These are phyloP conservation scores for Aureobasidium sp. DNA, from an alignment of 2,329 filamentous ascomycete genomes.

Conservation along the genomic window DNA sequence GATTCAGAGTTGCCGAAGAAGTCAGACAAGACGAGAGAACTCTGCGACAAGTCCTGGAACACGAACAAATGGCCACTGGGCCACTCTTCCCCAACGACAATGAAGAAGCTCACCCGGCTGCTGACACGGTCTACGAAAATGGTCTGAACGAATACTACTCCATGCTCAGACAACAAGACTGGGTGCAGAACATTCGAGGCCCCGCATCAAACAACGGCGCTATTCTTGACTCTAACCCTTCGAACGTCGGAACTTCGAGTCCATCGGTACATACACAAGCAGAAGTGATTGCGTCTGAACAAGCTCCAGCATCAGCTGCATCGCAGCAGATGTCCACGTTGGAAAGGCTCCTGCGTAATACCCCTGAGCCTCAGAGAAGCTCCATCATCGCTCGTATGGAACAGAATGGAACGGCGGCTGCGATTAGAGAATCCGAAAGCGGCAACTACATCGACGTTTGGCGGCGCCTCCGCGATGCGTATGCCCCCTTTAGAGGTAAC, in stretches of 20 bases:
- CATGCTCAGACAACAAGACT: constrained; percentile 23
- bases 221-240: not conserved
- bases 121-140: constrained; percentile 10
- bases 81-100: not conserved
- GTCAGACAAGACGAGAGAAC: constrained; percentile 27
- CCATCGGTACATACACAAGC: not conserved
- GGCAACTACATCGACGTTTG: constrained; percentile 4
- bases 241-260: not conserved
- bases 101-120: constrained; percentile 14
- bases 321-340: not conserved
- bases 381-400: constrained; percentile 13
- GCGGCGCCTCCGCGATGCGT: constrained; percentile 10
- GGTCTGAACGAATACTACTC: constrained; percentile 24
- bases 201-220: not conserved
- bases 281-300: not conserved
- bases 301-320: not conserved
- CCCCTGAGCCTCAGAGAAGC: constrained; percentile 12
- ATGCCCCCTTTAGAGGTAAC: constrained; percentile 1
- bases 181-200: constrained; percentile 16
- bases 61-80: constrained; percentile 20
- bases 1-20: constrained; percentile 37
- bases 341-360: constrained; percentile 12
- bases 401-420: constrained; percentile 13
- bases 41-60: constrained; percentile 25
- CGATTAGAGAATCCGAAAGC: not conserved